Conservation (phyloP, 192 early-diverging fungal species). For the Linnemannia hyalina region DNA sequence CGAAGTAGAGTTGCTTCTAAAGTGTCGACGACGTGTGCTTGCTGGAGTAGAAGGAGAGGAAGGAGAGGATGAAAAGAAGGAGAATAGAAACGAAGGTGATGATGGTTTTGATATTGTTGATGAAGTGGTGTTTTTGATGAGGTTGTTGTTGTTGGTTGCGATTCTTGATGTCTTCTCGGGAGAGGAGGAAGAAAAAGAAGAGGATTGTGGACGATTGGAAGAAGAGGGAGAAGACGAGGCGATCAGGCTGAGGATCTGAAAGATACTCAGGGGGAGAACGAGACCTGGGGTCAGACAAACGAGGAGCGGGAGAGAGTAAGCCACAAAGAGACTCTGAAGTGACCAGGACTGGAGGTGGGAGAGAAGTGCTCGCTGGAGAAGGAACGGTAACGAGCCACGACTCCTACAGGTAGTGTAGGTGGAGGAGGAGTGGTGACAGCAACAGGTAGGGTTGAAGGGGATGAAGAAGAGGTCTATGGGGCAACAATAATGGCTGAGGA, state of each 20-base stretch:
- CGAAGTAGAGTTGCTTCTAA: not conserved
- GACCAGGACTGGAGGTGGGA: constrained; percentile 13
- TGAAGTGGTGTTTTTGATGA: not conserved
- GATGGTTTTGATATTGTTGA: not conserved
- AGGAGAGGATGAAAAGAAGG: constrained; percentile 3
- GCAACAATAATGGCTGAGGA: not conserved
- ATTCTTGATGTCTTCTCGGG: not conserved
- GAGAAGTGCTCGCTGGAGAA: not conserved
- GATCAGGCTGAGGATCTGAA: constrained; percentile 29
- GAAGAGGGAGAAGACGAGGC: not conserved
- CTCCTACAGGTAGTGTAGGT: constrained; percentile 1
- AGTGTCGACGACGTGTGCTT: not conserved
- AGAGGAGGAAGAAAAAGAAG: not conserved
- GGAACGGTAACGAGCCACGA: not conserved
- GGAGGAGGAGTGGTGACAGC: not conserved
- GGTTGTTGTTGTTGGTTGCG: not conserved
- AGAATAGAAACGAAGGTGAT: not conserved
- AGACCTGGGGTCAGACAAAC: constrained; percentile 28
- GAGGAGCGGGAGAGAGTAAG: constrained; percentile 39
- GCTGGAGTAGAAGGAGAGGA: not conserved
- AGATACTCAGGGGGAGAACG: constrained; percentile 29
- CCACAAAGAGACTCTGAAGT: constrained; percentile 31
- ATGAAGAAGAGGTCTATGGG: not conserved
- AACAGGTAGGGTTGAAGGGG: not conserved
- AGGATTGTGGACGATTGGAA: not conserved